These are phyloP conservation scores for Verticillium zaregamsianum DNA, from an alignment of 2,329 filamentous ascomycete species.

Conservation along the genomic window DNA sequence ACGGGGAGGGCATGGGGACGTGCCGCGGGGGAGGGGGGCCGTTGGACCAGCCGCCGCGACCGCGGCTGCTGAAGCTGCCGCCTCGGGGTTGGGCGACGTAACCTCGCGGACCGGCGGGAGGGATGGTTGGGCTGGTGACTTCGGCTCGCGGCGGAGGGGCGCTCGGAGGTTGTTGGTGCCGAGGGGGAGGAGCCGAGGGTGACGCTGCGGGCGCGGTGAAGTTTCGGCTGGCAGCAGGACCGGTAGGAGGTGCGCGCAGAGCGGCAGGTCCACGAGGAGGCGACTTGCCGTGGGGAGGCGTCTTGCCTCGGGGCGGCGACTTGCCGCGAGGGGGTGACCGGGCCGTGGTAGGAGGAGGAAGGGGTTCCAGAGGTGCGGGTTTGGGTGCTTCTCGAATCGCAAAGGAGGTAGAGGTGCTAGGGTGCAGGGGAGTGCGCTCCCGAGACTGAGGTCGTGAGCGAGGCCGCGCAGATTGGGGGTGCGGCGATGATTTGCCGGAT, in stretches of 20 bases:
- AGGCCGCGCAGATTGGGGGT: conserved; percentile 38
- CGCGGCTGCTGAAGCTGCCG: conserved; percentile 36
- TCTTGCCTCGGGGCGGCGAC: conserved; percentile 22
- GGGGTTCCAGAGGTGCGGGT: conserved; percentile 11
- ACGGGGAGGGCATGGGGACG: conserved; percentile 25
- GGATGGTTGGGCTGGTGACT: conserved; percentile 40
- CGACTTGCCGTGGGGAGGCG: conserved; percentile 47
- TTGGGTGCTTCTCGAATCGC: conserved; percentile 8
- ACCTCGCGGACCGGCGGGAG: conserved; percentile 51
- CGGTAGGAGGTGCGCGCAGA: conserved; percentile 46
- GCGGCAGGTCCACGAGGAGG: conserved; percentile 54
- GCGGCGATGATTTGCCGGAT: conserved; percentile 51
- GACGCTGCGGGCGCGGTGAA: conserved; percentile 30
- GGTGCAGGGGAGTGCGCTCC: conserved; percentile 28
- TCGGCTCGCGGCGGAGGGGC: conserved; percentile 28
- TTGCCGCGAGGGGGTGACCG: conserved; percentile 16
- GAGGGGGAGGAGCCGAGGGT: conserved; percentile 27
- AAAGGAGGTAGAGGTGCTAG: neutral
- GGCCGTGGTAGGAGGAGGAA: conserved; percentile 14
- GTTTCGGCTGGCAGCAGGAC: conserved; percentile 33
- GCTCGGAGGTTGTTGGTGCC: conserved; percentile 28
- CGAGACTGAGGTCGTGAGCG: conserved; percentile 45
- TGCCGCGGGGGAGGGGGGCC: conserved; percentile 18
- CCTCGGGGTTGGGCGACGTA: conserved; percentile 43
- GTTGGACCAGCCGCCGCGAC: conserved; percentile 39